A percentile compares a stretch with the other conserved stretches of the same genome.
Conservation (phyloP, 2,329 filamentous ascomycete genomes). For the Sordariomycetes sp. region DNA sequence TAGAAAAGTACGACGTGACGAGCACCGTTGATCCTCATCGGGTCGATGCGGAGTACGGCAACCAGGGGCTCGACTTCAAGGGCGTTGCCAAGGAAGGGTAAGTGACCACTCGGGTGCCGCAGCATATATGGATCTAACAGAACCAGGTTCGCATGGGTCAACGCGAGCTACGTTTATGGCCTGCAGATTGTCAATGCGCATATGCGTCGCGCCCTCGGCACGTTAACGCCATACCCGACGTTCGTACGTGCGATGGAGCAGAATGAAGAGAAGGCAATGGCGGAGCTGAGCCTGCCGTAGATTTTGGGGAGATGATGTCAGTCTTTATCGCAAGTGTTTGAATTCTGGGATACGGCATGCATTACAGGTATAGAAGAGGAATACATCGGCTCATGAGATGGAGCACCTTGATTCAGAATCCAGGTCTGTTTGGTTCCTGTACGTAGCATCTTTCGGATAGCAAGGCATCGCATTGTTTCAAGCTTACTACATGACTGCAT, state of each 20-base stretch:
- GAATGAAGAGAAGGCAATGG: conserved; percentile 43
- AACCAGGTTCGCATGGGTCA: conserved; percentile 91
- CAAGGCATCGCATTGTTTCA: too few species aligned
- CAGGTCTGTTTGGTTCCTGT: too few species aligned
- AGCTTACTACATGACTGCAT: too few species aligned
- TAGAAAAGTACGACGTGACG: conserved; percentile 98
- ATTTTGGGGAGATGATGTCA: too few species aligned
- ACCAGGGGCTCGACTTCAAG: conserved; percentile 92
- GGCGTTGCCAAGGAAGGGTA: conserved; percentile 93
- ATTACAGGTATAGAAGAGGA: too few species aligned
- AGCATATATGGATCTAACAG: conserved; percentile 1
- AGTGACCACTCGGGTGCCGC: too few species aligned
- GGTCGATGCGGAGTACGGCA: conserved; percentile 95
- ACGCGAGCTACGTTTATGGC: conserved; percentile 93
- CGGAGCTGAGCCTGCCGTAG: conserved; percentile 24
- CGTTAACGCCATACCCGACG: conserved; percentile 77
- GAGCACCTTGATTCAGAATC: too few species aligned
- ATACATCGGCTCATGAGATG: too few species aligned
- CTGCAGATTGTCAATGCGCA: conserved; percentile 81
- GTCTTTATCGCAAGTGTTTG: too few species aligned
- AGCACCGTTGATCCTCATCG: conserved; percentile 81
- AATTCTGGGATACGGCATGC: too few species aligned
- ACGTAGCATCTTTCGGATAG: too few species aligned
- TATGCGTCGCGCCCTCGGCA: conserved; percentile 80
- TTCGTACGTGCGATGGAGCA: conserved; percentile 61